phyloP scores from a whole-genome alignment of 768 basidiomycete species.

The Mrakia frigida region DNA sequence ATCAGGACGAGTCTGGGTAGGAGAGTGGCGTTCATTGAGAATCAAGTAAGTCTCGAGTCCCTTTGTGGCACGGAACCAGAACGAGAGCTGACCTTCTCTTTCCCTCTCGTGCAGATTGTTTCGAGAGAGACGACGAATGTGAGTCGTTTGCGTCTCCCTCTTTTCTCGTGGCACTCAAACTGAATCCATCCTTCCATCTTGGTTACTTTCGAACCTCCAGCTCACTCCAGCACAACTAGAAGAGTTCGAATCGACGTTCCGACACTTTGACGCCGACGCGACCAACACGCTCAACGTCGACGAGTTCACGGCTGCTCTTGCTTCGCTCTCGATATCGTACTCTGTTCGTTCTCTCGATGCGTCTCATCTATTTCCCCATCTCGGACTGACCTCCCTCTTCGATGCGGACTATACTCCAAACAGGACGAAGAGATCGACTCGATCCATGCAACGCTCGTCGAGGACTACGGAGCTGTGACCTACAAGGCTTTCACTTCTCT shows the following conservation, averaged over 20 bases:
- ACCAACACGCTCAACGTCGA: slow-evolving; percentile 76
- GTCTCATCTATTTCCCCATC: not conserved
- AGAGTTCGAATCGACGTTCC: slow-evolving; percentile 94
- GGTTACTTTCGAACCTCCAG: not conserved
- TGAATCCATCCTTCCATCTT: not conserved
- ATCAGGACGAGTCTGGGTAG: slow-evolving; percentile 73
- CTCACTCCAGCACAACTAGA: slow-evolving; percentile 92
- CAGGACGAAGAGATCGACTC: slow-evolving; percentile 82
- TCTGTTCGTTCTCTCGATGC: slow-evolving; percentile 43
- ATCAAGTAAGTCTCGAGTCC: slow-evolving; percentile 59
- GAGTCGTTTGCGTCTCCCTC: not conserved
- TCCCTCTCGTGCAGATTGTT: slow-evolving; percentile 61
- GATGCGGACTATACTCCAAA: not conserved
- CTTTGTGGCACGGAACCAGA: not conserved
- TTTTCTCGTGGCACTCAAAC: too few species aligned
- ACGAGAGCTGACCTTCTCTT: not conserved
- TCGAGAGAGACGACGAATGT: slow-evolving; percentile 83
- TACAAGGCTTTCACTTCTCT: slow-evolving; percentile 94
- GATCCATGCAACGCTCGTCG: slow-evolving; percentile 71
- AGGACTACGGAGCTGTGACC: slow-evolving; percentile 79
- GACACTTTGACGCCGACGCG: slow-evolving; percentile 92
- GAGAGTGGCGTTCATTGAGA: slow-evolving; percentile 94
- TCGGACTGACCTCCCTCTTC: not conserved
- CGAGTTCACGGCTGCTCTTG: slow-evolving; percentile 90
- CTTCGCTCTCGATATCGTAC: slow-evolving; percentile 89